These are phyloP conservation scores for Lasiodiplodia gonubiensis DNA, from an alignment of 2,329 filamentous ascomycete genomes.

Conservation along the genomic window DNA sequence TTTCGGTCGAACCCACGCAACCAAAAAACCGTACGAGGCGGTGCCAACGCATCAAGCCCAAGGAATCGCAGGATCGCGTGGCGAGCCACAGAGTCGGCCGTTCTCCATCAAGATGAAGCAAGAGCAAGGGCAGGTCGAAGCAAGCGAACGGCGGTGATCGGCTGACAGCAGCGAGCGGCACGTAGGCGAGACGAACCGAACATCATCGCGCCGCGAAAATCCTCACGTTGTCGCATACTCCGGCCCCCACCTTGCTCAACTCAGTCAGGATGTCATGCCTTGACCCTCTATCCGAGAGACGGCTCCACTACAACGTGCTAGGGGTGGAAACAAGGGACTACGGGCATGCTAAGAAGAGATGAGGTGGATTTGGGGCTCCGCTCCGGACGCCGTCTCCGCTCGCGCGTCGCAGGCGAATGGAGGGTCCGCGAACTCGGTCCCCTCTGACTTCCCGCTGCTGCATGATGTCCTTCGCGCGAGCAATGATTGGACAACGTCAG, in stretches of 20 bases:
- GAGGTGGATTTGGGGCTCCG: background rate
- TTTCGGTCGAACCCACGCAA: background rate
- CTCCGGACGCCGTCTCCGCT: background rate
- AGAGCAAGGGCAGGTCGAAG: background rate
- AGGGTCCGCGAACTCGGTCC: background rate
- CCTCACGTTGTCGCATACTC: background rate
- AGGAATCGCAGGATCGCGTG: background rate
- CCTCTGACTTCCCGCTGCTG: background rate
- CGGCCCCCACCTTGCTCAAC: constrained; percentile 1
- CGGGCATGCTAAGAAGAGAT: background rate
- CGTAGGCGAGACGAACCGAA: constrained; percentile 18
- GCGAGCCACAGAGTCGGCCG: background rate
- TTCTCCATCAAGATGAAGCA: background rate
- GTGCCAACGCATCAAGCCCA: constrained; percentile 7
- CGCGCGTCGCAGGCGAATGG: background rate
- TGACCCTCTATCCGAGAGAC: background rate
- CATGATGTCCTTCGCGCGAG: background rate
- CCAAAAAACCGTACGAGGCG: background rate
- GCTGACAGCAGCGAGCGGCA: constrained; percentile 2
- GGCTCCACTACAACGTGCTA: background rate
- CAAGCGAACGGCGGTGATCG: constrained; percentile 8
- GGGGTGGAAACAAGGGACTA: background rate
- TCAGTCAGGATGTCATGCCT: background rate
- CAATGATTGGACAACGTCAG: background rate
- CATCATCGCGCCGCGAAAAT: constrained; percentile 8